Conservation (phyloP, 2,329 filamentous ascomycete species). For the Elsinoe necatrix region DNA sequence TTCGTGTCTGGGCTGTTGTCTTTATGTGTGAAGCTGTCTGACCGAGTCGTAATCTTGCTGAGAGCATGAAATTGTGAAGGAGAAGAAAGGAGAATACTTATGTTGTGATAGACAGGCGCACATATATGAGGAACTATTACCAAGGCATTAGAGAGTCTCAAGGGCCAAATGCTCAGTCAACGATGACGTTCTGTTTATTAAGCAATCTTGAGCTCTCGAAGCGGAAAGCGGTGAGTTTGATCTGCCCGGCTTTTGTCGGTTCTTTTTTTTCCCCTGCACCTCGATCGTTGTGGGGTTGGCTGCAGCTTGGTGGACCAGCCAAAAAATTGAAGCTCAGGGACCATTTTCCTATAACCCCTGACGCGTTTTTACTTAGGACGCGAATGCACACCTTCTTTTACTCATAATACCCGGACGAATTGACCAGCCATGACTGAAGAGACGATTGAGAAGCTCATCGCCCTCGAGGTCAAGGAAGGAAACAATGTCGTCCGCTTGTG, state of each 20-base stretch:
- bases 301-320: constrained; percentile 4
- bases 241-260: constrained; percentile 8
- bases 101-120: background rate
- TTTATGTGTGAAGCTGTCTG: constrained; percentile 10
- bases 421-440: constrained; percentile 18
- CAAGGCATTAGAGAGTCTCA: constrained; percentile 6
- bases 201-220: background rate
- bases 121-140: constrained; percentile 12
- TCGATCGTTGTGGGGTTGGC: background rate
- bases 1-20: constrained; percentile 10
- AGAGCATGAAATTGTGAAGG: background rate
- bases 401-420: background rate
- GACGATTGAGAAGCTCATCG: constrained; percentile 45
- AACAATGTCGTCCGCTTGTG: constrained; percentile 52
- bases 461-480: constrained; percentile 89
- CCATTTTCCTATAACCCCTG: constrained; percentile 9
- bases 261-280: constrained; percentile 13
- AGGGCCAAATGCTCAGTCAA: background rate
- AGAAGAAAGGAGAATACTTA: background rate
- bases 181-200: constrained; percentile 13
- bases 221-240: constrained; percentile 13
- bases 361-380: constrained; percentile 3
- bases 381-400: constrained; percentile 6
- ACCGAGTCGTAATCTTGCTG: background rate
- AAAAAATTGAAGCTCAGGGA: constrained; percentile 12